A percentile compares a stretch with the other conserved stretches of the same genome.
Evolutionary conservation across 768 basidiomycete genomes (phyloP).

Genomic region (Tephrocybe sp.): DNA sequence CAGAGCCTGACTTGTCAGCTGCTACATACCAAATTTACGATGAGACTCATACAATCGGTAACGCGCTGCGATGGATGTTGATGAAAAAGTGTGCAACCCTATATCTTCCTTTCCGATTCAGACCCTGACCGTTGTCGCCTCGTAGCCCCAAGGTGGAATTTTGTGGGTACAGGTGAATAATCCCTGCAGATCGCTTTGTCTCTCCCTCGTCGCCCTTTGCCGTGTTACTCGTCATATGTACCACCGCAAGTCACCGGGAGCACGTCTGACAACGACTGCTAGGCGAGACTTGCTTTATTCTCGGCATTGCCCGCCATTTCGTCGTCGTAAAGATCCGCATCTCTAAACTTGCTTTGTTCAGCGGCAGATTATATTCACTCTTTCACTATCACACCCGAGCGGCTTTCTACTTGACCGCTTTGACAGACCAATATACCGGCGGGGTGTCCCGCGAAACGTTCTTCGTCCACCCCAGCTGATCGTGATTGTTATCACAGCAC

Average conservation of each 20-base stretch:
- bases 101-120: not conserved
- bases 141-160: constrained; percentile 93
- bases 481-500: not conserved
- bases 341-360: constrained; percentile 13
- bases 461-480: not conserved
- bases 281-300: no score
- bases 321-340: no score
- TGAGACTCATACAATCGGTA: constrained; percentile 96
- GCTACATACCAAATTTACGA: constrained; percentile 92
- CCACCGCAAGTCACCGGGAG: not conserved
- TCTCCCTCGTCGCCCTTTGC: not conserved
- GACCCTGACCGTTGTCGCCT: constrained; percentile 5
- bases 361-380: constrained; percentile 3
- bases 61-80: constrained; percentile 94
- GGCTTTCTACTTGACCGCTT: no score
- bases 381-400: not conserved
- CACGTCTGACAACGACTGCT: not conserved
- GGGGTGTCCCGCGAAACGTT: constrained; percentile 3
- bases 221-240: not conserved
- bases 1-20: constrained; percentile 76
- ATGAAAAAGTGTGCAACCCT: constrained; percentile 92
- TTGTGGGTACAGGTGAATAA: constrained; percentile 88
- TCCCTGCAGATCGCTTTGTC: constrained; percentile 12
- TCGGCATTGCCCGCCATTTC: no score
- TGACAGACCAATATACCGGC: not conserved